Conservation (phyloP, 2,329 filamentous ascomycete genomes). For the Aspergillus sp. region DNA sequence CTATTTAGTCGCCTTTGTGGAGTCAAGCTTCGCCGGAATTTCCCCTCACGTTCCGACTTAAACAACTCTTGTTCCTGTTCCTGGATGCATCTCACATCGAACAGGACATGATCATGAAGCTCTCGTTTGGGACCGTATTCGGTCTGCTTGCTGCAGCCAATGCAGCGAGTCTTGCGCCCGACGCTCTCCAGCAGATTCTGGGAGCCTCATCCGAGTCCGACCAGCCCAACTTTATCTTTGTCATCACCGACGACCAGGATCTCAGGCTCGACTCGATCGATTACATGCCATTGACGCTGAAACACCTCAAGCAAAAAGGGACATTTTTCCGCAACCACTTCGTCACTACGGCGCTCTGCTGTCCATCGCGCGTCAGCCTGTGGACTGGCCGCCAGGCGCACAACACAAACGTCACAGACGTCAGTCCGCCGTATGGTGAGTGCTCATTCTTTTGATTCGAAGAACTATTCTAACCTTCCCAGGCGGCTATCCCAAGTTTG, state of each 20-base stretch:
- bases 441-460: neutral
- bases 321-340: constrained; percentile 65
- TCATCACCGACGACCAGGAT: constrained; percentile 72
- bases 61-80: neutral
- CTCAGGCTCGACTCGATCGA: constrained; percentile 34
- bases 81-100: neutral
- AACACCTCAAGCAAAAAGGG: constrained; percentile 50
- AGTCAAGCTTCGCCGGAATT: neutral
- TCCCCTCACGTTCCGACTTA: neutral
- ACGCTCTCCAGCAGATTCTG: neutral
- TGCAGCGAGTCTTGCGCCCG: neutral
- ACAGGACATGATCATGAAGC: neutral
- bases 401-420: constrained; percentile 69
- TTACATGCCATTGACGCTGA: constrained; percentile 56
- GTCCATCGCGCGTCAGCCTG: constrained; percentile 66
- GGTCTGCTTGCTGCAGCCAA: neutral
- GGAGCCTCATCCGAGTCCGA: neutral
- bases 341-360: constrained; percentile 65
- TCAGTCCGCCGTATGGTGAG: constrained; percentile 34
- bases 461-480: constrained; percentile 35
- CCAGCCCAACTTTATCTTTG: constrained; percentile 65
- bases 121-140: neutral
- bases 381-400: constrained; percentile 69
- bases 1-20: neutral
- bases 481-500: constrained; percentile 65